Evolutionary conservation across 352 stramenopile species (phyloP).

Genomic region (Globisporangium heterothallicum): DNA sequence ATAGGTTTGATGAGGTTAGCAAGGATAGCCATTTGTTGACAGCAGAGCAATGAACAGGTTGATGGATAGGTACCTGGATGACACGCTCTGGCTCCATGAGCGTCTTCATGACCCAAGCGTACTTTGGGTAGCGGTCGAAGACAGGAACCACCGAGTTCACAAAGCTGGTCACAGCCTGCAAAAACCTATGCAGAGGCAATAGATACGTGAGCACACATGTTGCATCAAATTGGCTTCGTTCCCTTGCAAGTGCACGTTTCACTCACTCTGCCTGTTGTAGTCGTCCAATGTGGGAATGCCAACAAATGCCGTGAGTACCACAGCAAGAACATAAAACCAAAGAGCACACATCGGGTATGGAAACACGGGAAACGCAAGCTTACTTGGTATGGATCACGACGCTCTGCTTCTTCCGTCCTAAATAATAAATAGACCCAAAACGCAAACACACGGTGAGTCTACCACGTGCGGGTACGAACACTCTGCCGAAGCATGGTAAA

Average conservation of each 20-base stretch:
- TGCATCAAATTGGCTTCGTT: not conserved
- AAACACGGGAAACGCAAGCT: not conserved
- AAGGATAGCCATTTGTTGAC: no score
- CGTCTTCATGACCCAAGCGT: constrained; percentile 88
- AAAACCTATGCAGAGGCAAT: constrained; percentile 44
- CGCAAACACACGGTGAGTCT: not conserved
- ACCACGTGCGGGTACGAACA: no score
- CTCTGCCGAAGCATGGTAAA: no score
- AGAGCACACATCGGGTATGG: no score
- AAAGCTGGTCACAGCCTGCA: constrained; percentile 73
- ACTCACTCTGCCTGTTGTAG: constrained; percentile 14
- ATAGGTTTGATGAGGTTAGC: not conserved
- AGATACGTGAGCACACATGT: not conserved
- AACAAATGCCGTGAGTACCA: no score
- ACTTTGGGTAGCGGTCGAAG: constrained; percentile 86
- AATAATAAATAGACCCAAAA: constrained; percentile 3
- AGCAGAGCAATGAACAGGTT: not conserved
- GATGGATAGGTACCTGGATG: constrained; percentile 35
- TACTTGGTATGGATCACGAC: constrained; percentile 71
- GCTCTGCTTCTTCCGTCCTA: constrained; percentile 63
- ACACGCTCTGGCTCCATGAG: constrained; percentile 96
- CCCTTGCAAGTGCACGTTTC: not conserved
- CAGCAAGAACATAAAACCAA: not conserved
- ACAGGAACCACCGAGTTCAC: constrained; percentile 81
- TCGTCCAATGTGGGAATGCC: no score